Evolutionary conservation across 2,329 filamentous ascomycete genomes (phyloP), one percentile per base, ranked within the genome.

Genomic region (Monosporascus cannonballus): DNA sequence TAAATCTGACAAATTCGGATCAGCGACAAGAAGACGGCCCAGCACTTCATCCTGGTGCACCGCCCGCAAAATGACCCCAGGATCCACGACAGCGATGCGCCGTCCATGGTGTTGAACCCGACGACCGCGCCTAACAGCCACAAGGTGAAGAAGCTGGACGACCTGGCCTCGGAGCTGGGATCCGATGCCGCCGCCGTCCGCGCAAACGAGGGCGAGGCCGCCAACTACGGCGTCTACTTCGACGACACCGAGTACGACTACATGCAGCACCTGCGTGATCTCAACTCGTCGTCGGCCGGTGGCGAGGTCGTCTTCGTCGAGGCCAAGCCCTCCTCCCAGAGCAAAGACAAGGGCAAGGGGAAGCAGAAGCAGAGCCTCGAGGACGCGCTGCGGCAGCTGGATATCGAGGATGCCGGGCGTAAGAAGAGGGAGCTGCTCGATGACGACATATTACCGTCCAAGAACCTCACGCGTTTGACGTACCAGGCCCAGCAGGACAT

Each of bases 241-340:
- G 95, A 99, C 71, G 94, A 99, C 72, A 87, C 89, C 59, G 83
- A 90, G 66, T 99, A 99, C 73, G 94, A 99, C 72, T 99, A 99
- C 74, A 99, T 99, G 94, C 94, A 99, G 71, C 94, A 99, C 72
- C 76, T 99, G 79, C 87, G 91, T 51, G 94, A 97, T 63, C 75
- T 99, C n/a, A 86, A 86, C 53, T 71, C 76, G 44, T 90, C 76
- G 3, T 66, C 66, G 2, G 73, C 81, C 6, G 83, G 83, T 24
- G 89, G 89, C 30, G 86, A 91, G 51, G 83, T 87, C 30, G 85
- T 92, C 47, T 97, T 96, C 66, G 80, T 99, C 39, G 91, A 96
- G 61, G 79, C 82, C n/a, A 79, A 81, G 50, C 71, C 76, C 14
- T 68, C 76, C n/a, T 68, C 73, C 50, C 79, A 77, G 48, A 81